A percentile compares a stretch with the other conserved stretches of the same genome.
These are phyloP conservation scores for Fusarium sp. DNA, from an alignment of 2,329 filamentous ascomycete genomes.

Conservation along the genomic window DNA sequence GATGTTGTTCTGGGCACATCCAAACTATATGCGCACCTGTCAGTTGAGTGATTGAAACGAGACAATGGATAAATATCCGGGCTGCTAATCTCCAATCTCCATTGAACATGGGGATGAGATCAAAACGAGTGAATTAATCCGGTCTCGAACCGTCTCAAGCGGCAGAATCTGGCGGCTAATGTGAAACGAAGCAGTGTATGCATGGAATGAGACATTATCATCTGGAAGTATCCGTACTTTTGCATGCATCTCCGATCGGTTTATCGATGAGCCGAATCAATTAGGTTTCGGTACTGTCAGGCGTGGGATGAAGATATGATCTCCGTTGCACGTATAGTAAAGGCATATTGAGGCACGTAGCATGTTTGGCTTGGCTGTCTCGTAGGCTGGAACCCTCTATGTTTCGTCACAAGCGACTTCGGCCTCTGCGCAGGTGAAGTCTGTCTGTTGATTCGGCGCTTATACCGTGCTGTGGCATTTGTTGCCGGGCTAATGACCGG, in stretches of 20 bases:
- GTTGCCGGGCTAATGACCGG: constrained; percentile 44
- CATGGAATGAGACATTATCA: constrained; percentile 23
- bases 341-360: constrained; percentile 13
- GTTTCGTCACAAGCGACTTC: constrained; percentile 45
- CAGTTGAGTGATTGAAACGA: constrained; percentile 6
- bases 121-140: constrained; percentile 24
- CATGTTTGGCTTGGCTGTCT: constrained; percentile 18
- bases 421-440: constrained; percentile 36
- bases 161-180: constrained; percentile 39
- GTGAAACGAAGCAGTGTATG: constrained; percentile 2
- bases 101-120: constrained; percentile 30
- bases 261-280: constrained; percentile 29
- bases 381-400: constrained; percentile 3
- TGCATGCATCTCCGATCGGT: constrained; percentile 7
- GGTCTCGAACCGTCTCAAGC: constrained; percentile 24
- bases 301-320: constrained; percentile 8
- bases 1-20: constrained; percentile 21
- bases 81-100: constrained; percentile 11
- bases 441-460: constrained; percentile 39
- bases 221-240: neutral
- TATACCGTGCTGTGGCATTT: constrained; percentile 40
- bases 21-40: constrained; percentile 15
- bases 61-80: constrained; percentile 16
- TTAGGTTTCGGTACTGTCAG: constrained; percentile 1
- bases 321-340: neutral